A percentile compares a stretch with the other conserved stretches of the same genome.
Conservation (phyloP, 2,329 filamentous ascomycete species). For the Diaporthe vaccinii region DNA sequence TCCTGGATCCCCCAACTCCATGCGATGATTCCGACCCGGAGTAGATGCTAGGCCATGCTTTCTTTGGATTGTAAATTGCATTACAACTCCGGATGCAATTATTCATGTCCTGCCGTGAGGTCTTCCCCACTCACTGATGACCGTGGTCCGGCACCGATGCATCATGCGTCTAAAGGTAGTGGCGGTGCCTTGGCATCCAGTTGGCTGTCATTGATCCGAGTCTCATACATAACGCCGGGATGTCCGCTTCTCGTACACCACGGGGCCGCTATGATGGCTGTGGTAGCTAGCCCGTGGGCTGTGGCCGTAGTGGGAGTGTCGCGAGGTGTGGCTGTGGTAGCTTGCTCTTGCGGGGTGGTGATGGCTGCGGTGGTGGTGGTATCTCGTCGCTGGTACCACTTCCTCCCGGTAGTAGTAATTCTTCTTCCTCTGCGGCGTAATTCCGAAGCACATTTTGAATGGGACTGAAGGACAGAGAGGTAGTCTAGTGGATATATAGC, state of each 20-base stretch:
- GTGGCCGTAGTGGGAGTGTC: conserved; percentile 45
- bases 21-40: not conserved
- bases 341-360: conserved; percentile 57
- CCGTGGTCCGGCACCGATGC: not conserved
- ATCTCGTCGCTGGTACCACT: conserved; percentile 63
- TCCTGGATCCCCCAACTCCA: not conserved
- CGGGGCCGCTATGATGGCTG: conserved; percentile 49
- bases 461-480: not conserved
- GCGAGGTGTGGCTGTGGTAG: conserved; percentile 53
- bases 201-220: too few relatives aligned
- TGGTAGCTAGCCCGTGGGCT: conserved; percentile 59
- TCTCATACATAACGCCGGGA: conserved; percentile 50
- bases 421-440: conserved; percentile 55
- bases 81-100: not conserved
- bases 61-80: not conserved
- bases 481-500: not conserved
- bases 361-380: conserved; percentile 52
- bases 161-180: not conserved
- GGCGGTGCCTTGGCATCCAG: not conserved
- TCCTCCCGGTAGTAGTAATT: conserved; percentile 66
- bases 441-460: conserved; percentile 64
- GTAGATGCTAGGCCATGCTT: not conserved
- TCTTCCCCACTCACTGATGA: not conserved
- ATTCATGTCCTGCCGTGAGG: not conserved
- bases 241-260: conserved; percentile 57